Evolutionary conservation across 306 rosid genomes (phyloP), one percentile per base, ranked within the genome.

Genomic region (Morella rubra): DNA sequence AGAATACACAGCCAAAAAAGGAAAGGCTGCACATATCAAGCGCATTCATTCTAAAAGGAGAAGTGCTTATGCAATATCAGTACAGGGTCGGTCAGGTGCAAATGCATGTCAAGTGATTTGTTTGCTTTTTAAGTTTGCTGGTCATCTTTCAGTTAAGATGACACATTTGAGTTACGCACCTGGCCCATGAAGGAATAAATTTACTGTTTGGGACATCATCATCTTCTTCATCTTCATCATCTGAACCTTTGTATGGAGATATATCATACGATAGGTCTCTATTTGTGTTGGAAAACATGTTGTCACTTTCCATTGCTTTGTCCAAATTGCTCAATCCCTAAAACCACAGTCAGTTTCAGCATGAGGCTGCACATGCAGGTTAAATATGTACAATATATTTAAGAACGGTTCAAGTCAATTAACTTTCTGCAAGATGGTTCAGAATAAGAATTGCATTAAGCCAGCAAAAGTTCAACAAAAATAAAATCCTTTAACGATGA

Each of bases 171-270:
- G 71, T 77, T 50, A 74, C 86, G 66, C 85, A 96, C 98, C 97
- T 92, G 76, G 99, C 91, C 98, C 98, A 92, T 52, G 91, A 81
- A 77, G 98, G 98, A 54, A 92, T 80, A 73, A 86, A 86, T 81
- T 96, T 96, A 22, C 44, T 79, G 64, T 84, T 87, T 68, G 82
- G 87, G 32, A 44, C 8, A 73, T 65, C 85, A 58, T 83, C 83
- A 0, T 90, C 91, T 53, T 80, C 96, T 44, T 90, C 97, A 44
- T 88, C 88, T 87, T 91, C 99, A 72, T 96, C 98, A 79, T 96
- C 99, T 59, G 98, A 92, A 59, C 72, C 88, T 83, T 87, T 96
- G 78, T 89, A 96, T 9, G 99, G 99, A 80, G 97, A 92, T 60
- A 96, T 91, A 16, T 92, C 96, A 61, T 96, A 96, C 44, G 97